Percentiles rank a stretch among this genome's conserved stretches.
phyloP scores from a whole-genome alignment of 2,329 filamentous ascomycete species.

The Neoascochyta sp. region DNA sequence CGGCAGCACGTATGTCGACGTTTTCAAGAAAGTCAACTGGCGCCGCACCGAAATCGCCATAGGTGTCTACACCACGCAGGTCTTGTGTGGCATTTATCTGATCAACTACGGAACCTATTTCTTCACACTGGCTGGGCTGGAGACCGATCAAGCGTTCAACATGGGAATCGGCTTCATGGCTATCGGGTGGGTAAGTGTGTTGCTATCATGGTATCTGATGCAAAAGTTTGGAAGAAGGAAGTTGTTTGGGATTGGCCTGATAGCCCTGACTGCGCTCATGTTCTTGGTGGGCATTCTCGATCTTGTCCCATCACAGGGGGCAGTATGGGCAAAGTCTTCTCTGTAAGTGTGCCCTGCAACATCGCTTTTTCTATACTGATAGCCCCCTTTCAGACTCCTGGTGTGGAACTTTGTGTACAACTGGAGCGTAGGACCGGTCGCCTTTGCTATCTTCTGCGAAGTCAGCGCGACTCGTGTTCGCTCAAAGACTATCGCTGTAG shows the following conservation, averaged over 20 bases:
- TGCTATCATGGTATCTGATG: slow-evolving; percentile 75
- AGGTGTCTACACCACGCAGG: slow-evolving; percentile 43
- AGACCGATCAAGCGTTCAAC: slow-evolving; percentile 34
- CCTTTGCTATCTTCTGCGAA: slow-evolving; percentile 79
- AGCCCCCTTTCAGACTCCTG: slow-evolving; percentile 5
- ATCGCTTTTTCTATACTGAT: background rate
- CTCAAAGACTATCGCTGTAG: slow-evolving; percentile 80
- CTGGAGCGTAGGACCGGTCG: slow-evolving; percentile 77
- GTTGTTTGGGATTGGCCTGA: slow-evolving; percentile 65
- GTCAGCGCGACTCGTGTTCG: slow-evolving; percentile 64
- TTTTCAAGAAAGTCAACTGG: slow-evolving; percentile 71
- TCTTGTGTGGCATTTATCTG: slow-evolving; percentile 41
- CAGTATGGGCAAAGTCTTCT: slow-evolving; percentile 31
- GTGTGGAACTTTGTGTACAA: slow-evolving; percentile 63
- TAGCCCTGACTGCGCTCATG: slow-evolving; percentile 56
- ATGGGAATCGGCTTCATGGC: slow-evolving; percentile 52
- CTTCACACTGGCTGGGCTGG: slow-evolving; percentile 42
- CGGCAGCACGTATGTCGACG: slow-evolving; percentile 36
- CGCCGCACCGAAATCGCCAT: slow-evolving; percentile 70
- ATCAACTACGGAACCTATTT: slow-evolving; percentile 44
- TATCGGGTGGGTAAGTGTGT: slow-evolving; percentile 70
- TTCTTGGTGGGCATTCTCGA: slow-evolving; percentile 77
- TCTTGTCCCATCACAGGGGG: slow-evolving; percentile 42
- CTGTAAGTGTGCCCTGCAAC: slow-evolving; percentile 32
- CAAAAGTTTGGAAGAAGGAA: slow-evolving; percentile 68